Evolutionary conservation across 371 early-diverging fungal genomes (phyloP).

Genomic region (Lichtheimia ramosa): DNA sequence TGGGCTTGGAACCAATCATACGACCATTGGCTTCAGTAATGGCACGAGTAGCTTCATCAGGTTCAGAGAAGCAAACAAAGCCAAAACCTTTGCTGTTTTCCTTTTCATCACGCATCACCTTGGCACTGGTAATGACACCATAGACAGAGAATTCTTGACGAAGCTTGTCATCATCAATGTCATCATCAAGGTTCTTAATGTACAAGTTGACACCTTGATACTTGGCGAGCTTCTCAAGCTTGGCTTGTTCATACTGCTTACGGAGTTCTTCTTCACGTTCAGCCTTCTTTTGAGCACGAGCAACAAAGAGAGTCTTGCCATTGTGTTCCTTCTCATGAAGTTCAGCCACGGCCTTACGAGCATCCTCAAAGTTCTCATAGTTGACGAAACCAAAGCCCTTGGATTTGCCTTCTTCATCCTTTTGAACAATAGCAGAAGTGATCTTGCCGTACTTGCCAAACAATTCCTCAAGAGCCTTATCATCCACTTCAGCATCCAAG

Average conservation of each 20-base stretch:
- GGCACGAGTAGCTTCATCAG: conserved; percentile 92
- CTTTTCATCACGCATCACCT: conserved; percentile 96
- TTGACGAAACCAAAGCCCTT: conserved; percentile 98
- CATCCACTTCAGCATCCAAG: conserved; percentile 81
- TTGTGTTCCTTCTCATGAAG: conserved; percentile 91
- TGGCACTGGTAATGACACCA: conserved; percentile 95
- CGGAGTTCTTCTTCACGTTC: conserved; percentile 98
- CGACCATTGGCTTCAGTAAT: conserved; percentile 91
- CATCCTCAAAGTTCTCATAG: conserved; percentile 92
- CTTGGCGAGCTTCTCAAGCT: conserved; percentile 94
- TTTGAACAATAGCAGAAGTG: conserved; percentile 78
- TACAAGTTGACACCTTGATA: conserved; percentile 98
- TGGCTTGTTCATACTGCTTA: conserved; percentile 89
- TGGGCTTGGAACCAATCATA: conserved; percentile 92
- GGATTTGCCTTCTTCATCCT: conserved; percentile 82
- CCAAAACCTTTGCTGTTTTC: conserved; percentile 83
- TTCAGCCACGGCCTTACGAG: conserved; percentile 89
- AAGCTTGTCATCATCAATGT: conserved; percentile 92
- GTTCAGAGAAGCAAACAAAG: conserved; percentile 89
- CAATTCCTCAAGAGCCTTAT: conserved; percentile 82
- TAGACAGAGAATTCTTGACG: conserved; percentile 94
- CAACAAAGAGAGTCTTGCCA: conserved; percentile 93
- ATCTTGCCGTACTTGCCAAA: conserved; percentile 87
- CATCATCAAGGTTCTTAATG: conserved; percentile 97
- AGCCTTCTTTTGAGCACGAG: conserved; percentile 98